Evolutionary conservation across 83 land plant genomes (phyloP).

Genomic region (Picea engelmannii): DNA sequence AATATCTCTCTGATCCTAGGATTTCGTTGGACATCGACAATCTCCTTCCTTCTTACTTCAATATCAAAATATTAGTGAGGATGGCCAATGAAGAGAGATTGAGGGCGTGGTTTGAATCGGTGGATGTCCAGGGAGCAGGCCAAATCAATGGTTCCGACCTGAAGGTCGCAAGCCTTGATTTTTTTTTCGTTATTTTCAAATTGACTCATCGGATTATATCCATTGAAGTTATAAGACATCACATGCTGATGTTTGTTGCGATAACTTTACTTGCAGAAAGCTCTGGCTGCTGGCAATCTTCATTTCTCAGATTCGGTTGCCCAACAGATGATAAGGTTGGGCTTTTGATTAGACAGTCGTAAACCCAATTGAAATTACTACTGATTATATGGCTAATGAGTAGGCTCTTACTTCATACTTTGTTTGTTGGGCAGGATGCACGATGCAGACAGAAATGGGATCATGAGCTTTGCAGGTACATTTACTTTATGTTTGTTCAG

Average conservation of each 20-base stretch:
- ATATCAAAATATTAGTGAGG: background rate
- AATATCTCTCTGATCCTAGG: no score
- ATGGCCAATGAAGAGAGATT: constrained; percentile 5
- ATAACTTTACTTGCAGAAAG: background rate
- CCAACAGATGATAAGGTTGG: constrained; percentile 13
- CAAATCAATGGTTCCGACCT: background rate
- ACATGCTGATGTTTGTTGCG: background rate
- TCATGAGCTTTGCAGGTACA: constrained; percentile 8
- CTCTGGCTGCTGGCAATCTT: constrained; percentile 9
- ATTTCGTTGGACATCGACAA: no score
- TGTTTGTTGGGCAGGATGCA: constrained; percentile 7
- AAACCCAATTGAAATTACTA: no score
- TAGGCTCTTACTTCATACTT: no score
- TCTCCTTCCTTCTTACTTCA: no score
- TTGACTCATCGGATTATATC: background rate
- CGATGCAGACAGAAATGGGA: constrained; percentile 16
- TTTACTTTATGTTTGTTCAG: background rate
- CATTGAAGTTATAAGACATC: no score
- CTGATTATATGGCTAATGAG: no score
- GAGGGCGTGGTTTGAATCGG: constrained; percentile 2
- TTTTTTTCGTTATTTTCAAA: background rate
- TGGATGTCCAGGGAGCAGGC: constrained; percentile 11
- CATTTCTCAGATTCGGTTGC: constrained; percentile 3
- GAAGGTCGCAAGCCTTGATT: background rate
- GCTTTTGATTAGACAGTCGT: background rate